Evolutionary conservation across 108 stramenopile genomes (phyloP), one percentile per base, ranked within the genome.

Genomic region (Mediolabrus comicus): DNA sequence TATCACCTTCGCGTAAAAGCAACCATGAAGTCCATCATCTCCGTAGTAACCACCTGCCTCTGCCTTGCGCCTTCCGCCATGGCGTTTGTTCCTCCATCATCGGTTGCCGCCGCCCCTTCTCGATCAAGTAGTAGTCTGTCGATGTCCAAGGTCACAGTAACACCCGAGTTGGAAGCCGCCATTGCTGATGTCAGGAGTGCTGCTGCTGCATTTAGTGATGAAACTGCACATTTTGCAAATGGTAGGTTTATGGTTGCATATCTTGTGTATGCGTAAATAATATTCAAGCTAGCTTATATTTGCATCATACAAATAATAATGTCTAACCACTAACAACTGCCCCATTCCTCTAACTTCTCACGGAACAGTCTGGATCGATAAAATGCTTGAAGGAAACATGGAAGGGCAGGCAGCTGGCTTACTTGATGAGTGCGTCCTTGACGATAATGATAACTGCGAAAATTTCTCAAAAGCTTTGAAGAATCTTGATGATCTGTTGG

Each of bases 201-300:
- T 11, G 81, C 81, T 13, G 53, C 81, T n/a, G 72, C 66, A 4
- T 82, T 82, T 52, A 72, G 76, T 26, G 81, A 78, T n/a, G 72
- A 82, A 17, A 82, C 81, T 31, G 77, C 71, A 1, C 60, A 73
- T 27, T 82, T 82, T 74, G 81, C 81, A n/a, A 79, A 82, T 69
- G 72, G 72, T 80, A 34, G 17, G 79, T 80, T 8, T 13, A 57
- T 57, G 17, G 0, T 16, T 36, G 29, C 17, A 17, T 11, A 8
- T 16, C 22, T 36, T 26, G 24, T 13, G 19, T n/a, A n/a, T n/a
- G n/a, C 6, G n/a, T n/a, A n/a, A n/a, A n/a, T n/a, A n/a, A n/a
- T n/a, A n/a, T n/a, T n/a, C n/a, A n/a, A n/a, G 53, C 8, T 26
- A 26, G 27, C 3, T 54, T 30, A 10, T 30, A n/a, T n/a, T n/a